Evolutionary conservation across 441 rosid genomes (phyloP).

Genomic region (Gossypium gossypioides): DNA sequence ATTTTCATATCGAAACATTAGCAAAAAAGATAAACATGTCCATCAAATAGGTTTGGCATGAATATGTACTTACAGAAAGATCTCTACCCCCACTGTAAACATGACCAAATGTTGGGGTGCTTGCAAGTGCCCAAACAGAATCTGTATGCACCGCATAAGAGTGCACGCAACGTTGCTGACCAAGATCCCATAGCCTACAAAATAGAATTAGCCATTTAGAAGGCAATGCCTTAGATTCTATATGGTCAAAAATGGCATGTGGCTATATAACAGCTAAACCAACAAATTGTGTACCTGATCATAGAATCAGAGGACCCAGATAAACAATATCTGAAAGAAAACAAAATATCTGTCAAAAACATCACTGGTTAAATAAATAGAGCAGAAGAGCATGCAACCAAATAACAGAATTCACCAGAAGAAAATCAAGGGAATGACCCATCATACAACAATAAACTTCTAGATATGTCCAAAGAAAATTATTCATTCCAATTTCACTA

Average conservation of each 20-base stretch:
- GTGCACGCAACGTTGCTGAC: conserved; percentile 96
- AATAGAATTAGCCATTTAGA: conserved; percentile 20
- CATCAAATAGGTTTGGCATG: neutral
- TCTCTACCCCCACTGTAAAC: conserved; percentile 36
- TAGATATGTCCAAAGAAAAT: neutral
- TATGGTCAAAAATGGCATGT: neutral
- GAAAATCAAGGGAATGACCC: neutral
- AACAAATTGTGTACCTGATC: conserved; percentile 61
- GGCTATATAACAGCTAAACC: neutral
- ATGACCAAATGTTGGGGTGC: conserved; percentile 84
- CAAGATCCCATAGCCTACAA: conserved; percentile 93
- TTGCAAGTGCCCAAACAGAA: conserved; percentile 99
- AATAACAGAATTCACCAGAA: neutral
- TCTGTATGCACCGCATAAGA: conserved; percentile 98
- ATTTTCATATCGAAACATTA: neutral
- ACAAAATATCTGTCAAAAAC: conserved; percentile 10
- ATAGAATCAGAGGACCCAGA: conserved; percentile 98
- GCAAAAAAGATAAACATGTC: neutral
- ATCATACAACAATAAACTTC: conserved; percentile 4
- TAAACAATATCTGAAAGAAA: conserved; percentile 73
- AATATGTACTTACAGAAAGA: conserved; percentile 12
- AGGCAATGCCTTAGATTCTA: conserved; percentile 11
- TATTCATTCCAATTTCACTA: neutral
- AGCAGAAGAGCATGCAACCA: neutral
- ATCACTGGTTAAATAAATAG: neutral